These are phyloP conservation scores for Colletotrichum ledebouriae DNA, from an alignment of 2,329 filamentous ascomycete genomes.

Conservation along the genomic window DNA sequence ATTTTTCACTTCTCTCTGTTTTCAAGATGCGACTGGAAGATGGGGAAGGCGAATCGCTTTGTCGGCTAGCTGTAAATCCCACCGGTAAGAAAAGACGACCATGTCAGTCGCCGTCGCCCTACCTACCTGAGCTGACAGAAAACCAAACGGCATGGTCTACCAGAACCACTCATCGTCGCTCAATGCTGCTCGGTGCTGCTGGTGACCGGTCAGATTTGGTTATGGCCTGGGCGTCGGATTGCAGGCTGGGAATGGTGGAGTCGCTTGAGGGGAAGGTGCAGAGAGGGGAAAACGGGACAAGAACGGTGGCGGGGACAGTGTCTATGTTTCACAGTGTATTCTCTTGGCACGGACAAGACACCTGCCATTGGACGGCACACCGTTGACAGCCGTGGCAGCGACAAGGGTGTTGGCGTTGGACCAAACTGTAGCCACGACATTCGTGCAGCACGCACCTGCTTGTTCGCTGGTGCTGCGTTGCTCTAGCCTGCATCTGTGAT, in stretches of 20 bases:
- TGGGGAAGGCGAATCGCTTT: slow-evolving; percentile 4
- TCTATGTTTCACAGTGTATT: background rate
- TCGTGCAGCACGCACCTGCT: slow-evolving; percentile 53
- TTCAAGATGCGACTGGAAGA: background rate
- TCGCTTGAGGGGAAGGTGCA: slow-evolving; percentile 14
- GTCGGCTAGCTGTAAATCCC: background rate
- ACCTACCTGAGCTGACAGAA: slow-evolving; percentile 4
- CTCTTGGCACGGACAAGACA: slow-evolving; percentile 38
- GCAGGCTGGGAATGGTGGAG: slow-evolving; percentile 10
- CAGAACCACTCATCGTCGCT: slow-evolving; percentile 2
- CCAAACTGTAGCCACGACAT: slow-evolving; percentile 62
- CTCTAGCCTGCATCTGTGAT: slow-evolving; percentile 34
- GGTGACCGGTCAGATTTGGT: slow-evolving; percentile 40
- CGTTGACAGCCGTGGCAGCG: slow-evolving; percentile 8
- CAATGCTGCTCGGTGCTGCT: slow-evolving; percentile 15
- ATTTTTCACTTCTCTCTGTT: background rate
- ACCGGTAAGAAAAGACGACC: slow-evolving; percentile 9
- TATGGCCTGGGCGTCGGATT: slow-evolving; percentile 30
- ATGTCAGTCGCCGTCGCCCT: slow-evolving; percentile 9
- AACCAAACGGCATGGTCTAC: background rate
- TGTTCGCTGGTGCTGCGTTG: slow-evolving; percentile 38
- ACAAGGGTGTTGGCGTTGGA: slow-evolving; percentile 39
- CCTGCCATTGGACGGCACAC: slow-evolving; percentile 25
- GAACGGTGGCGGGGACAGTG: slow-evolving; percentile 29
- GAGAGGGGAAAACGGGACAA: slow-evolving; percentile 23